Evolutionary conservation across 2,329 filamentous ascomycete species (phyloP), one percentile per base, ranked within the genome.

Genomic region (Neopestalotiopsis rosae): DNA sequence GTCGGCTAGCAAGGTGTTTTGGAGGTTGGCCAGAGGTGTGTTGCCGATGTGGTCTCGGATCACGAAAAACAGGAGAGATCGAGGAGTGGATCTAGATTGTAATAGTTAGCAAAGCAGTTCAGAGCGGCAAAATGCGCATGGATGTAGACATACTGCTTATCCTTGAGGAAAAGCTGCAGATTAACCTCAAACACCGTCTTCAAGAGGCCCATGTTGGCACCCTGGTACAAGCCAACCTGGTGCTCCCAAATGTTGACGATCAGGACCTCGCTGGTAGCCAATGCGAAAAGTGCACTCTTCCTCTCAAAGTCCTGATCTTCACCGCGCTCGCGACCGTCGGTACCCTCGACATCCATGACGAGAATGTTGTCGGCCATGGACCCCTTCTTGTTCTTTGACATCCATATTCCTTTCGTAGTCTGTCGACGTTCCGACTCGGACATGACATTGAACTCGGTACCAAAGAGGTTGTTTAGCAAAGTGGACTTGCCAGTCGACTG

Each of bases 171-270:
- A 34, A 99, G 86, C 82, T 98, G 95, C 79, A 99, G 81, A 79
- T 99, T 99, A 81, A 99, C 96, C 84, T 99, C 96, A 76, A 99
- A 99, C 4, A 99, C 96, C 0, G 97, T 99, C 88, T 99, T 99
- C 76, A 99, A 86, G 76, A 99, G 83, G 9, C 96, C 96, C 96
- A 99, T 99, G 81, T 99, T 99, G 75, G 96, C 96, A 68, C 96
- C 96, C 83, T 99, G 95, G 79, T 99, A 99, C 80, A 99, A 82
- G 62, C 96, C 96, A 71, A 99, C 96, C 82, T 99, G 96, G 81
- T 98, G 95, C 82, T 99, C 96, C 96, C 96, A 99, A 74, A 99
- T 97, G 79, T 99, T 99, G 81, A 99, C 92, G 78, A 99, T 97
- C 75, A 99, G 87, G 66, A 99, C 95, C 84, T 99, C 96, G 80